Evolutionary conservation across 2,329 filamentous ascomycete species (phyloP).

Genomic region (Aspergillus piperis): DNA sequence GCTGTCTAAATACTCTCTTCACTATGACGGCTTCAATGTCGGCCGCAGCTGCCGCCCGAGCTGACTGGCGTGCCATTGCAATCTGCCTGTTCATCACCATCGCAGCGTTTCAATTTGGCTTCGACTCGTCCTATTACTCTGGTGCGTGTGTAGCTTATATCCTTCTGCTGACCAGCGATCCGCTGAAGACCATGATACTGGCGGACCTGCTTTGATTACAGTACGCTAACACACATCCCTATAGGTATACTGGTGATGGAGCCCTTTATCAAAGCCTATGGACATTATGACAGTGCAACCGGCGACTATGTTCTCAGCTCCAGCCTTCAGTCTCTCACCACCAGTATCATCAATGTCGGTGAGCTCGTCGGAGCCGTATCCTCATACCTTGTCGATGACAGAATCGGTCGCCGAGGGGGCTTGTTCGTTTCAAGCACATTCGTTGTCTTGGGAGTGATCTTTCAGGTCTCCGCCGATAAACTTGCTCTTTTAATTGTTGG

Average conservation of each 20-base stretch:
- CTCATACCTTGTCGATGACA: slow-evolving; percentile 2
- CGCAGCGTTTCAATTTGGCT: slow-evolving; percentile 5
- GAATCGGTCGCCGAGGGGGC: neutral
- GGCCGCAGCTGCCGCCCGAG: neutral
- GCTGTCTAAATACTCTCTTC: neutral
- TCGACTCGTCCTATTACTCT: slow-evolving; percentile 7
- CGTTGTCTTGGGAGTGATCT: neutral
- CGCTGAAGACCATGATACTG: too few species aligned
- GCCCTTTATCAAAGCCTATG: slow-evolving; percentile 3
- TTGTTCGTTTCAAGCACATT: slow-evolving; percentile 2
- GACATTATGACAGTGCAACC: neutral
- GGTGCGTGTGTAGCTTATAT: neutral
- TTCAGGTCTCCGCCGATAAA: neutral
- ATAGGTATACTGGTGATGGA: slow-evolving; percentile 3
- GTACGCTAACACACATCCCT: neutral
- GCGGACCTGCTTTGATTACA: too few species aligned
- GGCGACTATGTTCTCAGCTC: neutral
- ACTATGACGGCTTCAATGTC: neutral
- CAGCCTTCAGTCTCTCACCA: slow-evolving; percentile 2
- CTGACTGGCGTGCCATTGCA: slow-evolving; percentile 4
- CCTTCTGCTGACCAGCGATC: neutral
- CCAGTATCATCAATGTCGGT: slow-evolving; percentile 6
- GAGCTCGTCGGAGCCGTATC: slow-evolving; percentile 4
- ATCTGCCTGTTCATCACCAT: slow-evolving; percentile 4
- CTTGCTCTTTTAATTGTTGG: slow-evolving; percentile 1